Base-by-base conservation (phyloP, 2,329 filamentous ascomycete genomes). In the Microdochium trichocladiopsis region DNA sequence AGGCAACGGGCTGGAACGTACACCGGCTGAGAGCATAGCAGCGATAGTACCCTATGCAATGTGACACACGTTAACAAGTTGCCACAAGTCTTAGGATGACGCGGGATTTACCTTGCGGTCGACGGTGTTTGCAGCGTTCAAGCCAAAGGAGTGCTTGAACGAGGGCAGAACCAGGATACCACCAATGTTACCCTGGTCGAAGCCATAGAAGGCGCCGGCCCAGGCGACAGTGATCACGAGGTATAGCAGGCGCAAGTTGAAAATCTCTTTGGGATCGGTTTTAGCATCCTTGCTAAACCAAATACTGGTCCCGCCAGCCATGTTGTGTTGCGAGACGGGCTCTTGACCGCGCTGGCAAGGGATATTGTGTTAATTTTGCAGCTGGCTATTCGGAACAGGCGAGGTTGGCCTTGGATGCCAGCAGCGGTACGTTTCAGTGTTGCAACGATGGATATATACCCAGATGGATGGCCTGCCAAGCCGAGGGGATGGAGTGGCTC, bases 101-200 rank as follows among this genome's bases (percentile, higher is more conserved):
- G 54, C 54, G 45, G 43, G 50, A 51, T n/a, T 60, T 58, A 33
- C 28, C 36, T 41, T 41, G 36, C 36, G 36, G 36, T 24, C 23
- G 47, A 68, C 63, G 14, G 60, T 56, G 31, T 57, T 60, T 6
- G 55, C 56, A 36, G 59, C 51, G 33, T 63, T 62, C 14, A 69
- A 52, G 0, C 68, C 67, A 52, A 71, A 69, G 0, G 69, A 63
- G 50, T 59, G 60, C 25, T 62, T 54, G 55, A 71, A 70, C 2
- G 63, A 64, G 1, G 63, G 60, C 9, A 71, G 60, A 1, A 64
- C 69, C 45, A 70, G 51, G 25, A 69, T 63, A 6, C 68, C 68
- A 1, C 68, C 67, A 25, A 71, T 71, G 45, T 70, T 69, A 18
- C 67, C 68, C 45, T 65, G 63, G 48, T 71, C 68, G 47, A 70